Evolutionary conservation across 805 yeast species (phyloP).

Genomic region (Clavispora phyllophila): DNA sequence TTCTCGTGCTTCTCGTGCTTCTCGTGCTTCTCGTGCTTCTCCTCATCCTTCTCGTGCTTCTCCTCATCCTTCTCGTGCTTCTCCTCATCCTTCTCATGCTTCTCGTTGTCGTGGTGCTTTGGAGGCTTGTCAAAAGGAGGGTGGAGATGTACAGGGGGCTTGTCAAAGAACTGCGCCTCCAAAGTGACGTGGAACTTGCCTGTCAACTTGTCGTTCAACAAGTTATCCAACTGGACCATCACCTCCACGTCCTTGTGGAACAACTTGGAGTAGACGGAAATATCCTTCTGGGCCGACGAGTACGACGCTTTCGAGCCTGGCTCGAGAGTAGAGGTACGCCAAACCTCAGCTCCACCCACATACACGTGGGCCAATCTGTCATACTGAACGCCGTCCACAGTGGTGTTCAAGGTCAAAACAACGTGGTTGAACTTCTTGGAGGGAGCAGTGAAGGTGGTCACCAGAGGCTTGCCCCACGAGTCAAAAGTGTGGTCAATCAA

Average conservation of each 20-base stretch:
- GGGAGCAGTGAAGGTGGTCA: constrained; percentile 40
- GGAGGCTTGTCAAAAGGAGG: no score
- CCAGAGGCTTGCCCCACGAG: constrained; percentile 57
- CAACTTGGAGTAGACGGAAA: constrained; percentile 48
- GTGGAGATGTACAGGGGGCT: no score
- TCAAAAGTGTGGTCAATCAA: constrained; percentile 49
- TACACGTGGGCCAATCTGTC: constrained; percentile 63
- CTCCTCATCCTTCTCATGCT: neutral
- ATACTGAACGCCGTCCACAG: constrained; percentile 51
- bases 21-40: neutral
- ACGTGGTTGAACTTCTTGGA: constrained; percentile 47
- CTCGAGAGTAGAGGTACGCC: constrained; percentile 70
- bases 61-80: neutral
- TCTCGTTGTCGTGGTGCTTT: no score
- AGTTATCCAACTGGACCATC: constrained; percentile 62
- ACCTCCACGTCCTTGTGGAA: constrained; percentile 42
- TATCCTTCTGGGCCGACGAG: constrained; percentile 56
- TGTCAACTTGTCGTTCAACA: constrained; percentile 44
- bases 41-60: neutral
- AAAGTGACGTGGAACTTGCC: constrained; percentile 58
- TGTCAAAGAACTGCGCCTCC: constrained; percentile 45
- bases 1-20: no score
- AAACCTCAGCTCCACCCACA: constrained; percentile 58
- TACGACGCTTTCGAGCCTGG: constrained; percentile 47
- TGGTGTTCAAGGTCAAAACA: constrained; percentile 50